phyloP scores from a whole-genome alignment of 179 eudicot species.

The Silene coronaria region DNA sequence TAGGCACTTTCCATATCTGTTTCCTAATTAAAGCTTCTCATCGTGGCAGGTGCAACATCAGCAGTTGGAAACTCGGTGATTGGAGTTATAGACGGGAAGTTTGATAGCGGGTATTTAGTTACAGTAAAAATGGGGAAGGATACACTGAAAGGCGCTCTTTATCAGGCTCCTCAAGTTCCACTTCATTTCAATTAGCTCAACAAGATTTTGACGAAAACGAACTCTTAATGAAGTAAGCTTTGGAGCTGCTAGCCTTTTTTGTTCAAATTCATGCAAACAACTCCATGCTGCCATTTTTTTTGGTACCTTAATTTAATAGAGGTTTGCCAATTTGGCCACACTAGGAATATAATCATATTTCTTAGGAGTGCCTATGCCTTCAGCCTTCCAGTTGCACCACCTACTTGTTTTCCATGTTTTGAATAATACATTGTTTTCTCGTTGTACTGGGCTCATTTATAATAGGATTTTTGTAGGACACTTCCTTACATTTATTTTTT shows the following conservation, averaged over 20 bases:
- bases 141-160: conserved; percentile 75
- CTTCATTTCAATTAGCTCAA: conserved; percentile 24
- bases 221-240: neutral
- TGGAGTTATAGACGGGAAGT: conserved; percentile 90
- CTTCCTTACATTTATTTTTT: no score
- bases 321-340: no score
- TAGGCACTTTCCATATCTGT: no score
- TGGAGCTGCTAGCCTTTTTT: neutral
- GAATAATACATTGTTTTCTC: no score
- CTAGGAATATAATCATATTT: no score
- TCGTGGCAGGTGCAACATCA: conserved; percentile 20
- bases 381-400: no score
- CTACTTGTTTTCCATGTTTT: no score
- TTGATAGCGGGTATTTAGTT: conserved; percentile 87
- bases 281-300: neutral
- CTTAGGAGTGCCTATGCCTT: no score
- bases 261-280: neutral
- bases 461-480: no score
- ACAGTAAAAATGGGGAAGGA: conserved; percentile 73
- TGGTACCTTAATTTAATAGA: no score
- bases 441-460: no score
- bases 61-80: conserved; percentile 41
- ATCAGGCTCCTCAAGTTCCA: conserved; percentile 39
- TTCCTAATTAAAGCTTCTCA: no score
- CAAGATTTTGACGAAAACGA: neutral